Base-by-base conservation (phyloP, 2,329 filamentous ascomycete species). In the Helicocarpus griseus region DNA sequence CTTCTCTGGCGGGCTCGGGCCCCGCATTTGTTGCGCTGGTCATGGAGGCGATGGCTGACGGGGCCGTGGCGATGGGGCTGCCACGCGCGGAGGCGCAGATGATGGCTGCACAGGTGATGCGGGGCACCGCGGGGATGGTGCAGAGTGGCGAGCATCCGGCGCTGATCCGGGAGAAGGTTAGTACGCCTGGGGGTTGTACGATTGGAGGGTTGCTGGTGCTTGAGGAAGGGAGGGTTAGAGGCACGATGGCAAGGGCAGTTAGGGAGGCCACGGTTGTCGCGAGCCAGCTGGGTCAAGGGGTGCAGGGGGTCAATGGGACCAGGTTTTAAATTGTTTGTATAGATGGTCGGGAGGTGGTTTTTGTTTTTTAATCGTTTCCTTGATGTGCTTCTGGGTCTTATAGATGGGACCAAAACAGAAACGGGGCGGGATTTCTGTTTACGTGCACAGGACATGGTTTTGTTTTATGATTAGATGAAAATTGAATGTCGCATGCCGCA, bases 61-160 rank as follows among this genome's bases (percentile, higher is more conserved):
- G 80, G 0, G 80, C 75, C 1, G 79, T 83, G 2, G 80, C 80
- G 0, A 82, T 82, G 71, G 81, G 81, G 1, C 59, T 84, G 17
- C 80, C 79, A 1, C 64, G 79, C 17, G 75, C 77, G 2, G 74
- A 82, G 59, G 79, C 80, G 1, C 77, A 81, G 57, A 60, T 75
- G 5, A 82, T 83, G 79, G 77, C 80, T 49, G 77, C 79, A 5
- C 81, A 84, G 68, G 77, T 77, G 0, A 79, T 83, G 74, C 70
- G 74, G 53, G 81, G 81, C 2, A 79, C 79, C 0, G 76, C 79
- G 6, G 77, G 72, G 0, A 65, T 85, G 65, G 72, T 85, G 24
- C 68, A 80, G 49, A 71, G 69, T 49, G 79, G 79, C 13, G 77
- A 82, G 62, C 79, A 82, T 64, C 80, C 80, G 1, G 78, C 79